Evolutionary conservation across 1,284 basidiomycete genomes (phyloP).

Genomic region (Gastroboletus turbinatus): DNA sequence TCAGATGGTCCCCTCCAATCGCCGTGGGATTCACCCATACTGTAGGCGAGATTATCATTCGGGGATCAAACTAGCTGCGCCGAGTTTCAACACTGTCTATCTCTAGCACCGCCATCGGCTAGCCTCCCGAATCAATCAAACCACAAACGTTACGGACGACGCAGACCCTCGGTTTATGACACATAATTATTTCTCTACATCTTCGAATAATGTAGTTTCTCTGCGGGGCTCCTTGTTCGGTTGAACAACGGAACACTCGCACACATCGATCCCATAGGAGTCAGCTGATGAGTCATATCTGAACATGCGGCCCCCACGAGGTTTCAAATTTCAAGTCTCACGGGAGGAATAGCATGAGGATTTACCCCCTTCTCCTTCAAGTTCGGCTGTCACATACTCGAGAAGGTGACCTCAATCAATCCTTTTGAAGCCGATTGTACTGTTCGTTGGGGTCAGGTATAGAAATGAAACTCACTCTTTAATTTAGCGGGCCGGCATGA

Average conservation of each 20-base stretch:
- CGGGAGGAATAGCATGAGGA: conserved; percentile 10
- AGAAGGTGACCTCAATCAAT: conserved; percentile 10
- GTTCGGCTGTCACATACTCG: conserved; percentile 5
- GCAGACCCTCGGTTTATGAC: neutral
- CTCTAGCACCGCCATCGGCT: conserved; percentile 19
- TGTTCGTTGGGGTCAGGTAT: neutral
- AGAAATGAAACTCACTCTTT: neutral
- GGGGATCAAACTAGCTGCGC: conserved; percentile 13
- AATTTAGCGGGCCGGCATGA: neutral
- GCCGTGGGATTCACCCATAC: conserved; percentile 9
- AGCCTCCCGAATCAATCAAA: conserved; percentile 9
- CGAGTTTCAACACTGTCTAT: conserved; percentile 3
- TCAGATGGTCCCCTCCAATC: conserved; percentile 1
- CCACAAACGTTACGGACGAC: conserved; percentile 6
- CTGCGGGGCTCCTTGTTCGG: conserved; percentile 7
- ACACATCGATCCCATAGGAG: neutral
- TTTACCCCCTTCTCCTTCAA: conserved; percentile 4
- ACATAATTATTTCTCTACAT: conserved; percentile 1
- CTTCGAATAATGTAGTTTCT: neutral
- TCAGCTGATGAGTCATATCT: conserved; percentile 28
- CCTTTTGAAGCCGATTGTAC: conserved; percentile 14
- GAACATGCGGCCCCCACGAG: conserved; percentile 31
- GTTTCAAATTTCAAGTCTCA: conserved; percentile 23
- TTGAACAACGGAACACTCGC: conserved; percentile 1
- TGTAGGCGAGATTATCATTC: conserved; percentile 13